Percentiles rank a stretch among this genome's conserved stretches.
These are phyloP conservation scores for Scedosporium dehoogii DNA, from an alignment of 2,329 filamentous ascomycete species.

Conservation along the genomic window DNA sequence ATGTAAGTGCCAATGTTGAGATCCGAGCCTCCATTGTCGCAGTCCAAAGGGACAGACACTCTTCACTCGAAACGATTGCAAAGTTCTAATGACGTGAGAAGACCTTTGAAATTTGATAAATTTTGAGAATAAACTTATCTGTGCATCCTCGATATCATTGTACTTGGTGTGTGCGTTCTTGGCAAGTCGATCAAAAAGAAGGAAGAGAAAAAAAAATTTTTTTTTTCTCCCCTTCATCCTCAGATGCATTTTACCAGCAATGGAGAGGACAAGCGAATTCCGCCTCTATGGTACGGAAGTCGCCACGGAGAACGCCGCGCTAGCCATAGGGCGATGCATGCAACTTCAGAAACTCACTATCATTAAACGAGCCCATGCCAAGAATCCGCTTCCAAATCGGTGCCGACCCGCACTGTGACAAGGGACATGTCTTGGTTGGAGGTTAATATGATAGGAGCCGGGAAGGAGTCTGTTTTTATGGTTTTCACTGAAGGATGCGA, in stretches of 20 bases:
- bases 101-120: too few species aligned
- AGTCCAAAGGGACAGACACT: too few species aligned
- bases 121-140: too few species aligned
- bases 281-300: not conserved
- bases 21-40: too few species aligned
- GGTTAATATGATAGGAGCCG: not conserved
- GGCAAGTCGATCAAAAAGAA: not conserved
- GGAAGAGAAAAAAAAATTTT: not conserved
- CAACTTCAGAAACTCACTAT: not conserved
- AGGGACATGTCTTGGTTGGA: not conserved
- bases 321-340: not conserved
- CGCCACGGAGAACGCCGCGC: not conserved
- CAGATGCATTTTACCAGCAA: too few species aligned
- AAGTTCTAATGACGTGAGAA: too few species aligned
- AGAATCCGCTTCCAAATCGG: slow-evolving; percentile 19
- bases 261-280: not conserved
- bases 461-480: not conserved
- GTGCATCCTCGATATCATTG: not conserved
- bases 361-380: slow-evolving; percentile 8
- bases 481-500: too few species aligned
- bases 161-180: not conserved
- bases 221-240: too few species aligned
- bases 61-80: too few species aligned
- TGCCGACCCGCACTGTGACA: slow-evolving; percentile 10
- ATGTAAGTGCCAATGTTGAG: too few species aligned